Percentiles rank a stretch among this genome's conserved stretches.
Evolutionary conservation across 2,329 filamentous ascomycete species (phyloP).

Genomic region (Ambrosiella xylebori): DNA sequence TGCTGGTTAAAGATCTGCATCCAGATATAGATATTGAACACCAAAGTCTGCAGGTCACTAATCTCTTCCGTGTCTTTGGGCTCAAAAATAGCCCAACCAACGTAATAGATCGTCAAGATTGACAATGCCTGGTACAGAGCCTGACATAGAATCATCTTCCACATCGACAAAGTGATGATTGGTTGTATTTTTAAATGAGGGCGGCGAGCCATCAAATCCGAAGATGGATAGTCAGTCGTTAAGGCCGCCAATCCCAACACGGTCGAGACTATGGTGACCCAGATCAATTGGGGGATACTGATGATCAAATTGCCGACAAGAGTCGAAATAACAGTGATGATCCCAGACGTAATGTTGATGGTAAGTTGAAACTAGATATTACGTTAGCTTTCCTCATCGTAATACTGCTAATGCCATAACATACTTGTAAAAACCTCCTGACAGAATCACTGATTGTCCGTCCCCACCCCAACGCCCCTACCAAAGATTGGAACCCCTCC

Average conservation of each 20-base stretch:
- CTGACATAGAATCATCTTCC: slow-evolving; percentile 50
- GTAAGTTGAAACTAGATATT: slow-evolving; percentile 36
- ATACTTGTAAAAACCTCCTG: slow-evolving; percentile 43
- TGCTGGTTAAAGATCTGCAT: slow-evolving; percentile 57
- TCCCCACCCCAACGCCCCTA: slow-evolving; percentile 45
- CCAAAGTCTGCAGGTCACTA: slow-evolving; percentile 35
- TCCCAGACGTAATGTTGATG: slow-evolving; percentile 42
- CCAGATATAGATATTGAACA: slow-evolving; percentile 57
- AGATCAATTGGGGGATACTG: slow-evolving; percentile 40
- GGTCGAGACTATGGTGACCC: slow-evolving; percentile 46
- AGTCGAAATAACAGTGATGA: slow-evolving; percentile 40
- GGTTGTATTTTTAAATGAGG: slow-evolving; percentile 47
- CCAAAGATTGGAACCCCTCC: slow-evolving; percentile 45
- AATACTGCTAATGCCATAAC: background rate
- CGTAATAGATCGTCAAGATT: slow-evolving; percentile 44
- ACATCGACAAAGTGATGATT: slow-evolving; percentile 54
- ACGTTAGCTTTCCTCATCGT: background rate
- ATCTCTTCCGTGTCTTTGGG: slow-evolving; percentile 22
- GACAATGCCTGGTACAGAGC: slow-evolving; percentile 41
- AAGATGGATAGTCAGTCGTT: slow-evolving; percentile 23
- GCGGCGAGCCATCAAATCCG: slow-evolving; percentile 15
- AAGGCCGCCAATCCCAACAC: slow-evolving; percentile 38
- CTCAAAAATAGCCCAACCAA: slow-evolving; percentile 35
- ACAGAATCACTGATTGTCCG: slow-evolving; percentile 46
- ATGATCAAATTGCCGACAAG: slow-evolving; percentile 35